Base-by-base conservation (phyloP, 345 rosid species). In the Punica granatum region DNA sequence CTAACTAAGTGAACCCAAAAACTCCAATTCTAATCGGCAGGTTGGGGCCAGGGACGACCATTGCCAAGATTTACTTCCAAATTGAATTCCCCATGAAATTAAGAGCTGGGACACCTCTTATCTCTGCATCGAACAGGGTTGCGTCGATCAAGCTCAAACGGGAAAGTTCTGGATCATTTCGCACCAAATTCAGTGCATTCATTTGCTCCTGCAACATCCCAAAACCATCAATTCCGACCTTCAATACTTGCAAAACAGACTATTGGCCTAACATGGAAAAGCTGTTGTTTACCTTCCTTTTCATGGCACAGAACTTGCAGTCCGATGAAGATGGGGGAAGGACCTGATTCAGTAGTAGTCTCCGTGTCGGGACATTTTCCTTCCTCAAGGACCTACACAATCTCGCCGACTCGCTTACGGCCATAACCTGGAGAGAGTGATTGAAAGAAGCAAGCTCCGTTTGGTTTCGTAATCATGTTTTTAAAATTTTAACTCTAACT, bases 91-190 rank as follows among this genome's bases (percentile, higher is more conserved):
- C 92, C 90, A 86, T 85, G 76, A 82, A 88, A 75, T 85, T 86
- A 28, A 86, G 89, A 62, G 90, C 92, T 16, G 92, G 88, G 72
- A 90, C 83, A 16, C 95, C 95, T 76, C 90, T 79, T 81, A 90
- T 85, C 77, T 90, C 95, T 53, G 80, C 85, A 71, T 90, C 92
- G 67, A 82, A 70, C 72, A 88, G 74, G 9, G 86, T 88, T 42
- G 87, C 78, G 56, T 86, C 75, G 66, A 84, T 69, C 74, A 80
- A 36, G 73, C 78, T 80, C 76, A 90, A 76, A 59, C 72, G 71
- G 37, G 81, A 70, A 67, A 90, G 95, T 53, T 80, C 85, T 14
- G 77, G 74, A 68, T 88, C 85, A 1, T 75, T 81, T 70, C 67
- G 67, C 71, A 86, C 82, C 69, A 81, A 76, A 44, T 80, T 84